These are phyloP conservation scores for Pichia cactophila DNA, from an alignment of 1,139 yeast species.

Conservation along the genomic window DNA sequence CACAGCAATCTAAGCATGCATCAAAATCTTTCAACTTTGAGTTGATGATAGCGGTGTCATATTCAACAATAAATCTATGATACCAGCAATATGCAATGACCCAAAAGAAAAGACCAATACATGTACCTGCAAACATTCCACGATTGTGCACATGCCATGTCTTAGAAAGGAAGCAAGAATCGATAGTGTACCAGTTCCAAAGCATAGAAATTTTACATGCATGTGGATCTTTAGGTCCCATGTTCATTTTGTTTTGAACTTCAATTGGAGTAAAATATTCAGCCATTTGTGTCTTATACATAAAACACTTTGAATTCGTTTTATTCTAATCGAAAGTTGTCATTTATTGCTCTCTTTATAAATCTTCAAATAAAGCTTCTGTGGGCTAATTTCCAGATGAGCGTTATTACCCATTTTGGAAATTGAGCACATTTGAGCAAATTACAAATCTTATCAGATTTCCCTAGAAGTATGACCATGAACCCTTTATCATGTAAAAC, in stretches of 20 bases:
- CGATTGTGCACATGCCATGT: constrained; percentile 56
- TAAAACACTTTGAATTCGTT: no score
- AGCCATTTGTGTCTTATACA: background rate
- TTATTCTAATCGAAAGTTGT: no score
- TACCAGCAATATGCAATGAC: constrained; percentile 53
- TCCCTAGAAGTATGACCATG: background rate
- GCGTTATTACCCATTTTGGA: background rate
- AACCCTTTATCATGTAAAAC: no score
- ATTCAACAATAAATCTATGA: constrained; percentile 49
- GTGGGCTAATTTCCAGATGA: background rate
- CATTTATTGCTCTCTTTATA: background rate
- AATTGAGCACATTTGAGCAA: background rate
- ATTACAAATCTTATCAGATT: background rate
- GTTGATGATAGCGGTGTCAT: constrained; percentile 36
- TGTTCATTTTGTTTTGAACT: constrained; percentile 14
- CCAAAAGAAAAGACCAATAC: constrained; percentile 55
- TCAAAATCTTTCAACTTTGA: constrained; percentile 10
- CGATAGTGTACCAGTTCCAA: constrained; percentile 56
- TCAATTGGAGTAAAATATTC: constrained; percentile 8
- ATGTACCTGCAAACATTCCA: constrained; percentile 64
- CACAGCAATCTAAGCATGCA: constrained; percentile 11
- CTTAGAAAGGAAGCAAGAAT: constrained; percentile 54
- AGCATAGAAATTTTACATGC: constrained; percentile 31
- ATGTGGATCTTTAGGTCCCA: constrained; percentile 5
- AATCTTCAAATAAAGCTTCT: background rate